Evolutionary conservation across 2,329 filamentous ascomycete species (phyloP).

Genomic region (Sporothrix curviconia): DNA sequence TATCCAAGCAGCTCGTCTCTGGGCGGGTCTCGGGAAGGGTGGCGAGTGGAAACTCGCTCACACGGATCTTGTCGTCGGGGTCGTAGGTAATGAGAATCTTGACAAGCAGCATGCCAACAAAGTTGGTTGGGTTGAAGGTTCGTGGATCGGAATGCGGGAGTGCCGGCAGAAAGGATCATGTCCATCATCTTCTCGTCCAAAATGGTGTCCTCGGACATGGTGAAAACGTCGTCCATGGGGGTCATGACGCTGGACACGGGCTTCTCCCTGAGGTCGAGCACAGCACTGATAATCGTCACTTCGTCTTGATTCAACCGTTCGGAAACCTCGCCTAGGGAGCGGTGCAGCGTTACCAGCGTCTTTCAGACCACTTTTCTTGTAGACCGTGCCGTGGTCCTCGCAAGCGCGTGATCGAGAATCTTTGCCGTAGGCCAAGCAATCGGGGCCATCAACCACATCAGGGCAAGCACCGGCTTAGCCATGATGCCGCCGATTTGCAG

Average conservation of each 20-base stretch:
- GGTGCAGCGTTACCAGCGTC: conserved; percentile 90
- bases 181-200: conserved; percentile 94
- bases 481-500: conserved; percentile 92
- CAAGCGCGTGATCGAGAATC: conserved; percentile 85
- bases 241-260: conserved; percentile 96
- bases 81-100: conserved; percentile 99
- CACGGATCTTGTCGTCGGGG: conserved; percentile 80
- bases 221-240: conserved; percentile 95
- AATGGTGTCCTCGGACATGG: conserved; percentile 89
- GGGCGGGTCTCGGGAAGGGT: conserved; percentile 91
- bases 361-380: conserved; percentile 98
- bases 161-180: conserved; percentile 83
- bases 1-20: conserved; percentile 93
- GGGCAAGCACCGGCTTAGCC: conserved; percentile 73
- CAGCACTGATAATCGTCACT: conserved; percentile 96
- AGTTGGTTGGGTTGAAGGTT: conserved; percentile 75
- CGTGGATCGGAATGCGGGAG: conserved; percentile 90
- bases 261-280: conserved; percentile 94
- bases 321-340: conserved; percentile 76
- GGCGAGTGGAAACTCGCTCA: conserved; percentile 85
- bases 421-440: conserved; percentile 94
- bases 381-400: conserved; percentile 90
- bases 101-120: conserved; percentile 94
- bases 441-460: conserved; percentile 90
- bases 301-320: conserved; percentile 95